Base-by-base conservation (phyloP, 1,139 yeast genomes). In the Lodderomyces metapsilosis region DNA sequence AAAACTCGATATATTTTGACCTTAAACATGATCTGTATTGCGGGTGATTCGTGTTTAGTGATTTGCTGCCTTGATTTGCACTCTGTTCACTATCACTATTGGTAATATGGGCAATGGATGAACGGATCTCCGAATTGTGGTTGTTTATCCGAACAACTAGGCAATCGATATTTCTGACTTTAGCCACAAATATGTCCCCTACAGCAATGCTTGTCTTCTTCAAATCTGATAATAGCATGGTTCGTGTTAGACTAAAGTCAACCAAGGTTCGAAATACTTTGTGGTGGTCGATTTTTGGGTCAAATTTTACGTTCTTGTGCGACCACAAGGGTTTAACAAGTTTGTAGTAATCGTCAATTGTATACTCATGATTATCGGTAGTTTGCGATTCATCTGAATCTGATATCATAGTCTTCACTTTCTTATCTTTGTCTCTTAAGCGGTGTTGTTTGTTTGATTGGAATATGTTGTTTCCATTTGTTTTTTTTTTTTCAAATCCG, bases 171-270 rank as follows among this genome's bases (percentile, higher is more conserved):
- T 52, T 51, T 24, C 45, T 48, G 11, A 44, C 34, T 21, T 47
- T 40, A 38, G 42, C 13, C 40, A 57, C 43, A 28, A 47, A 42
- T 18, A 57, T 31, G 43, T 66, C 66, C 9, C 56, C 52, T 23
- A 64, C 40, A 21, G 50, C 54, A 4, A 63, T 43, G 35, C 58
- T 58, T 24, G 64, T 43, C 43, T 59, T 60, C 38, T 59, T 63
- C 13, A 52, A 39, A 42, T 56, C 56, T 32, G 52, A 53, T 34
- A 64, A 42, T 16, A 46, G 42, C 25, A 61, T 49, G 13, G 55
- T 46, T 38, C 59, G 63, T 11, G 62, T 50, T 38, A 65, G 48
- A 31, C 57, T 46, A 37, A 63, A 60, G 45, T 65, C 67, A 15
- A 58, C 58, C 18, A 63, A 46, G 3, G 66, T 61, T 37, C 67